Conservation (phyloP, 768 basidiomycete genomes). For the Leccinum longicurvipes region DNA sequence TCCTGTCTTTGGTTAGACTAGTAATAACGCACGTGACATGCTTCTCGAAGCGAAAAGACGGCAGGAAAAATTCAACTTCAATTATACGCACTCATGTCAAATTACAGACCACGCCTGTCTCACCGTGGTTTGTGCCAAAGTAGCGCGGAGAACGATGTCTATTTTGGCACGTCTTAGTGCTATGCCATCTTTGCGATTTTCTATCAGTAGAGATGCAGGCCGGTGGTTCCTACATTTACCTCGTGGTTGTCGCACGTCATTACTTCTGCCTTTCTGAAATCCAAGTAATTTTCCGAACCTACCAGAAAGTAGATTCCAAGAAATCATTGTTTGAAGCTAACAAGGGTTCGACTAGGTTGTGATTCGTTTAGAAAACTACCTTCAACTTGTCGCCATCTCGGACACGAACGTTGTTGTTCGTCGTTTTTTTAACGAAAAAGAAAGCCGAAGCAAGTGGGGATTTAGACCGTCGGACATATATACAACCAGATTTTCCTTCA, state of each 20-base stretch:
- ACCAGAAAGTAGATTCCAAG: too few relatives aligned
- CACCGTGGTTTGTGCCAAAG: constrained; percentile 34
- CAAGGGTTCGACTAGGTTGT: too few relatives aligned
- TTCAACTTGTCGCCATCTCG: too few relatives aligned
- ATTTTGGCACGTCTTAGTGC: constrained; percentile 30
- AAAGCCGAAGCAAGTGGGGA: too few relatives aligned
- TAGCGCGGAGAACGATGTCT: constrained; percentile 28
- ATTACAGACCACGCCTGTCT: constrained; percentile 26
- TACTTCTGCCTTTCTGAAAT: background rate
- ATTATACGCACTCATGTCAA: constrained; percentile 34
- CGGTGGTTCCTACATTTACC: constrained; percentile 30
- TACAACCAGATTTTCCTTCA: too few relatives aligned
- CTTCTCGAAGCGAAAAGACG: background rate
- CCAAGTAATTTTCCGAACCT: background rate
- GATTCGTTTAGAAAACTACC: too few relatives aligned
- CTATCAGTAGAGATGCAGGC: constrained; percentile 22
- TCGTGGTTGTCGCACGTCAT: background rate
- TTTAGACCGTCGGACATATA: too few relatives aligned
- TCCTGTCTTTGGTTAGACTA: too few relatives aligned
- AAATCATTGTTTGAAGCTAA: too few relatives aligned
- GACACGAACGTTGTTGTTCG: too few relatives aligned
- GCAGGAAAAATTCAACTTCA: background rate
- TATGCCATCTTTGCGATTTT: constrained; percentile 23
- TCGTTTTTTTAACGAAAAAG: too few relatives aligned
- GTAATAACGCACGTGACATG: background rate